Evolutionary conservation across 116 monocot species (phyloP).

Genomic region (Phalaenopsis hybrid): DNA sequence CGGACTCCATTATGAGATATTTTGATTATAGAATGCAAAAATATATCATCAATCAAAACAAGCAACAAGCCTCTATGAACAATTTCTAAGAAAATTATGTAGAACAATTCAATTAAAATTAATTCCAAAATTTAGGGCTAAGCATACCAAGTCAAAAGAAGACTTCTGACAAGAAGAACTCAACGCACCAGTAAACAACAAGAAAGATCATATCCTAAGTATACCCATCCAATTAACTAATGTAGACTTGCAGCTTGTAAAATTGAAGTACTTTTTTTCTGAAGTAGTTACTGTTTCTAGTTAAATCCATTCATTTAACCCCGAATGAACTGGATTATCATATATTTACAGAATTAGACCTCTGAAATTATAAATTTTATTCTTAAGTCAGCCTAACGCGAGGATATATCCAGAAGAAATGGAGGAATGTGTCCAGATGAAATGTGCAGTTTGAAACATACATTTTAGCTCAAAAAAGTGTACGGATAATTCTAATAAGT

Average conservation of each 20-base stretch:
- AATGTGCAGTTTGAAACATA: neutral
- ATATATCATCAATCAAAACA: too few species aligned
- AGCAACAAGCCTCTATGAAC: too few species aligned
- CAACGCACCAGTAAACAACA: too few species aligned
- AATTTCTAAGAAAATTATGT: too few species aligned
- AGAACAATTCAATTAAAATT: too few species aligned
- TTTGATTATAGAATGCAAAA: too few species aligned
- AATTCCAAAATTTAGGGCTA: too few species aligned
- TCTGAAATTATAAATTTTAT: neutral
- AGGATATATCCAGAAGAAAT: neutral
- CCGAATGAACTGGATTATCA: neutral
- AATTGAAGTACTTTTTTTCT: neutral
- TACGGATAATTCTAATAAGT: slow-evolving; percentile 1
- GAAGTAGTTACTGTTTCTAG: neutral
- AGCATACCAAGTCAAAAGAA: too few species aligned
- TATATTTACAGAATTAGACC: neutral
- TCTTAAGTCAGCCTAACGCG: neutral
- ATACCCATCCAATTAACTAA: too few species aligned
- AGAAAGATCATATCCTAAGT: too few species aligned
- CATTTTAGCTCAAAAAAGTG: neutral
- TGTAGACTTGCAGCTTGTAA: neutral
- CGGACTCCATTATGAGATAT: too few species aligned
- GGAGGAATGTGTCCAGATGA: neutral
- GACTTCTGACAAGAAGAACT: too few species aligned
- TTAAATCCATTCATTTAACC: neutral